Evolutionary conservation across 1,284 basidiomycete species (phyloP).

Genomic region (Chalciporus sp.): DNA sequence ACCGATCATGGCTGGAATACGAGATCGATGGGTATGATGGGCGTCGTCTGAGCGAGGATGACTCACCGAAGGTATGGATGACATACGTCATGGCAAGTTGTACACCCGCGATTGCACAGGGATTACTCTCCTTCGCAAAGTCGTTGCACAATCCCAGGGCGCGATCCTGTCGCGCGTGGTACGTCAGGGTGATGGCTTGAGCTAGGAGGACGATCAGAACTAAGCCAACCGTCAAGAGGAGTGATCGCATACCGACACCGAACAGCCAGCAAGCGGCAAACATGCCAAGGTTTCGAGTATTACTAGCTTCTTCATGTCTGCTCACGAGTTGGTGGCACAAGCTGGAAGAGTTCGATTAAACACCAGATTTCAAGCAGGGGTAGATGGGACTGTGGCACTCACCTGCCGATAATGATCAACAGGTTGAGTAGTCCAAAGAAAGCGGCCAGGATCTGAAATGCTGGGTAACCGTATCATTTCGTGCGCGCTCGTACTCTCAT

Average conservation of each 20-base stretch:
- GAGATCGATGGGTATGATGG: too few relatives aligned
- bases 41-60: background rate
- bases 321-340: conserved; percentile 15
- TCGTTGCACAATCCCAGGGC: conserved; percentile 22
- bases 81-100: conserved; percentile 27
- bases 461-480: conserved; percentile 13
- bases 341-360: conserved; percentile 5
- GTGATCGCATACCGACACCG: conserved; percentile 17
- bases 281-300: conserved; percentile 22
- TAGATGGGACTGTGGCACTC: conserved; percentile 2
- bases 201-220: conserved; percentile 14
- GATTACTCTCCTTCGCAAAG: conserved; percentile 12
- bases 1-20: conserved; percentile 22
- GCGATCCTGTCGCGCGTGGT: conserved; percentile 15
- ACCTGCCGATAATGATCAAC: conserved; percentile 21
- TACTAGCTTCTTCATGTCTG: conserved; percentile 22
- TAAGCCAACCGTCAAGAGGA: background rate
- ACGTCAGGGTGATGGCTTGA: conserved; percentile 19
- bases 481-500: background rate
- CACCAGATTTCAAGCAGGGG: background rate
- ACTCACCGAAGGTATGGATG: conserved; percentile 21
- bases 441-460: conserved; percentile 25
- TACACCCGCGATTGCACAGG: conserved; percentile 18
- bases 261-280: conserved; percentile 25
- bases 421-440: conserved; percentile 16